phyloP scores from a whole-genome alignment of 805 yeast species.

The Pichia heedii region DNA sequence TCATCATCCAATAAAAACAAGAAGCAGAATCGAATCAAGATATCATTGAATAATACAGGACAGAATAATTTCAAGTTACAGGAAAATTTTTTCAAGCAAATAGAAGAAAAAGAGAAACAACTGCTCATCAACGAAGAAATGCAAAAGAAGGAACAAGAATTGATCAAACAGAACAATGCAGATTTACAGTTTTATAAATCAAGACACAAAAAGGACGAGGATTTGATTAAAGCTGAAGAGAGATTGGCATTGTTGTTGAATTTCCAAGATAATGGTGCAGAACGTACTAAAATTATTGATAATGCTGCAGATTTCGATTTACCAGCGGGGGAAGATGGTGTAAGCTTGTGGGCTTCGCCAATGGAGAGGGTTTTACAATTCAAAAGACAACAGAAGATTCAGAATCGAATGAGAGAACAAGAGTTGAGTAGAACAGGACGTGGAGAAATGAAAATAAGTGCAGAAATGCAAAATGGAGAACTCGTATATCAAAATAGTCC shows the following conservation, averaged over 20 bases:
- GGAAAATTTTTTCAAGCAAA: constrained; percentile 49
- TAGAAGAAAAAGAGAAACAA: constrained; percentile 41
- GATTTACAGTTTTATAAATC: constrained; percentile 37
- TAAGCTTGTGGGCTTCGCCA: constrained; percentile 75
- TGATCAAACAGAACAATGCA: constrained; percentile 32
- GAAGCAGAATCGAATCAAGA: constrained; percentile 41
- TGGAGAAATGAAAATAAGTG: constrained; percentile 65
- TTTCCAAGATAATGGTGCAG: constrained; percentile 81
- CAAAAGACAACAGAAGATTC: constrained; percentile 73
- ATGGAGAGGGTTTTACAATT: constrained; percentile 81
- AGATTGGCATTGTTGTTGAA: constrained; percentile 63
- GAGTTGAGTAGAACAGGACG: constrained; percentile 59
- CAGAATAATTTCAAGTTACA: constrained; percentile 61
- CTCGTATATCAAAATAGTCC: constrained; percentile 48
- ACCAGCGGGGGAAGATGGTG: constrained; percentile 29
- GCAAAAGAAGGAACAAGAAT: constrained; percentile 30
- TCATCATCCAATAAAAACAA: constrained; percentile 11
- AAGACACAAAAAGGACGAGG: constrained; percentile 40
- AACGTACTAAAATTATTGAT: constrained; percentile 87
- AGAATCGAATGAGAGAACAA: constrained; percentile 52
- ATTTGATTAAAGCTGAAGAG: constrained; percentile 59
- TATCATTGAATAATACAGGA: constrained; percentile 50
- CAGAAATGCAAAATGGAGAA: constrained; percentile 74
- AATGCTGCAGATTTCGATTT: constrained; percentile 83
- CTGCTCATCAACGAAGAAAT: constrained; percentile 28